A percentile compares a stretch with the other conserved stretches of the same genome.
phyloP scores from a whole-genome alignment of 2,329 filamentous ascomycete species.

The Colletotrichum viniferum region DNA sequence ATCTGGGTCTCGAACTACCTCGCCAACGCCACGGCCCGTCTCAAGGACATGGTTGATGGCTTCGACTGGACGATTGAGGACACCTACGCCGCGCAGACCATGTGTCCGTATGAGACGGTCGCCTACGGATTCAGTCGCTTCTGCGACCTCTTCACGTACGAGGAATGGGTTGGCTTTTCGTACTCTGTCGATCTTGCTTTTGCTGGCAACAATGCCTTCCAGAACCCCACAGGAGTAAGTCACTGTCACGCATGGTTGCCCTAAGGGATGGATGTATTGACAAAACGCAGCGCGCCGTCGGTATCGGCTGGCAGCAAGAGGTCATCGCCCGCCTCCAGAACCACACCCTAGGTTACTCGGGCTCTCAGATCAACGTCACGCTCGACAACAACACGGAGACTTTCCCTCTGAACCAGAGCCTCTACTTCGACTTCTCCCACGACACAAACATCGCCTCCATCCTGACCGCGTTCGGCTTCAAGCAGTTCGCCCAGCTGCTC shows the following conservation, averaged over 20 bases:
- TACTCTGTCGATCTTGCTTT: conserved; percentile 74
- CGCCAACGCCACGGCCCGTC: conserved; percentile 63
- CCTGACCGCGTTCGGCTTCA: conserved; percentile 74
- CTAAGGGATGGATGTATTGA: conserved; percentile 21
- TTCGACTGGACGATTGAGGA: conserved; percentile 70
- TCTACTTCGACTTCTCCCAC: conserved; percentile 81
- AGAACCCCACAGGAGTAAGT: conserved; percentile 64
- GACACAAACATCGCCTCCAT: conserved; percentile 76
- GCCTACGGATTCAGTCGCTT: conserved; percentile 76
- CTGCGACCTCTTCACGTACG: conserved; percentile 75
- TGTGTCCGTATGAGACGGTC: conserved; percentile 82
- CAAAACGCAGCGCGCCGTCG: conserved; percentile 63
- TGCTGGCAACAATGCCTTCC: conserved; percentile 64
- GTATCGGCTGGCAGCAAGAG: conserved; percentile 76
- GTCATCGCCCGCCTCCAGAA: conserved; percentile 73
- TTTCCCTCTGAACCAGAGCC: conserved; percentile 74
- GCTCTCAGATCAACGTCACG: conserved; percentile 70
- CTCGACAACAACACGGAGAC: conserved; percentile 70
- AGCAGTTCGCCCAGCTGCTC: conserved; percentile 67
- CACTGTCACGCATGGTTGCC: conserved; percentile 42
- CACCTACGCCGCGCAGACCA: conserved; percentile 69
- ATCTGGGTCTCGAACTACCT: conserved; percentile 72
- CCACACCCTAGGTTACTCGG: conserved; percentile 64
- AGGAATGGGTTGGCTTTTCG: conserved; percentile 75
- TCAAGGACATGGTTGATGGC: conserved; percentile 58